Percentiles rank a stretch among this genome's conserved stretches.
Evolutionary conservation across 2,329 filamentous ascomycete genomes (phyloP).

Genomic region (Pezicula radicicola): DNA sequence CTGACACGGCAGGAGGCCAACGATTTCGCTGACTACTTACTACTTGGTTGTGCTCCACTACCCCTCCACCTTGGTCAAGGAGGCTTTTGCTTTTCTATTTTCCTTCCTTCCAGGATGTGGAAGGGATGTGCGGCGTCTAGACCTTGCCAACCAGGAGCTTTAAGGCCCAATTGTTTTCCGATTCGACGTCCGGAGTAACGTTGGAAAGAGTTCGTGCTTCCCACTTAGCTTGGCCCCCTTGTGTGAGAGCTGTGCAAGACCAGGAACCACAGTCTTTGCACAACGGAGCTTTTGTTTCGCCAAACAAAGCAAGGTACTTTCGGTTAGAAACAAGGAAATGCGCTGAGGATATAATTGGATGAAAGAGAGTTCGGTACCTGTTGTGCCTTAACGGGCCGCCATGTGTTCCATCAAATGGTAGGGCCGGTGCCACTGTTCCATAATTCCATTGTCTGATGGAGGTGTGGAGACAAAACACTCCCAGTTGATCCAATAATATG

Average conservation of each 20-base stretch:
- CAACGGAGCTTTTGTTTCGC: not conserved
- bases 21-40: too few relatives aligned
- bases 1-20: not conserved
- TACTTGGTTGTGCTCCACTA: too few relatives aligned
- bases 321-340: not conserved
- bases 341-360: not conserved
- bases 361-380: not conserved
- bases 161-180: too few relatives aligned
- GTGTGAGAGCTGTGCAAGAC: not conserved
- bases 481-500: not conserved
- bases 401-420: not conserved
- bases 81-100: too few relatives aligned
- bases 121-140: too few relatives aligned
- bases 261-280: not conserved
- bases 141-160: too few relatives aligned
- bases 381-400: not conserved
- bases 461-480: not conserved
- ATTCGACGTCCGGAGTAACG: too few relatives aligned
- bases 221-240: not conserved
- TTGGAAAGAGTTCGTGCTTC: too few relatives aligned
- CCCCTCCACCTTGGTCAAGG: too few relatives aligned
- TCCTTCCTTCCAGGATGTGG: too few relatives aligned
- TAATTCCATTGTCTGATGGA: not conserved
- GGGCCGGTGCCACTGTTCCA: not conserved
- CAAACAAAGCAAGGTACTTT: not conserved